Conservation (phyloP, 305 asterid genomes). For the Fraxinus baroniana region DNA sequence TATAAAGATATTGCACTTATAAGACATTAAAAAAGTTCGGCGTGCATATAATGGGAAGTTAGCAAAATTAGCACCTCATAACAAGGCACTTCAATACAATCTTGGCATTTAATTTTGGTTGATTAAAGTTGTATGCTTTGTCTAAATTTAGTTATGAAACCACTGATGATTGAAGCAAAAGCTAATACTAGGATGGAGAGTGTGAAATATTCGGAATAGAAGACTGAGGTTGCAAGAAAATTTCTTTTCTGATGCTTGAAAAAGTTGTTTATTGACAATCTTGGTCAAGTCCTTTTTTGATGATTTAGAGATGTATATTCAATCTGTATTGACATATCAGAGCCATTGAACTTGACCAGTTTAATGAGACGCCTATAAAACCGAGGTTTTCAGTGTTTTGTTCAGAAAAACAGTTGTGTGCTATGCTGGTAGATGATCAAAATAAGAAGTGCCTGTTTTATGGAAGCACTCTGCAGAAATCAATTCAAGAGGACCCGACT, state of each 20-base stretch:
- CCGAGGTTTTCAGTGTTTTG: constrained; percentile 92
- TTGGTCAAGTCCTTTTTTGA: background rate
- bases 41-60: background rate
- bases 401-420: constrained; percentile 77
- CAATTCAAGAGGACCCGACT: constrained; percentile 52
- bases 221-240: constrained; percentile 34
- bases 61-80: background rate
- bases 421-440: constrained; percentile 76
- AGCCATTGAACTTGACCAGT: constrained; percentile 39
- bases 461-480: constrained; percentile 75
- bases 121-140: background rate
- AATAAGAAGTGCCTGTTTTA: constrained; percentile 71
- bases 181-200: constrained; percentile 57
- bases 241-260: background rate
- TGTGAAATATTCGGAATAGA: constrained; percentile 55
- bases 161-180: constrained; percentile 58
- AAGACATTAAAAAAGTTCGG: background rate
- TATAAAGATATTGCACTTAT: background rate
- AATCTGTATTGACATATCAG: background rate
- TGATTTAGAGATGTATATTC: background rate
- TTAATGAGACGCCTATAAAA: constrained; percentile 61
- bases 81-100: background rate
- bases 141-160: constrained; percentile 43
- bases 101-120: background rate
- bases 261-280: background rate